Base-by-base conservation (phyloP, 768 basidiomycete genomes). In the Grammothele lineata region DNA sequence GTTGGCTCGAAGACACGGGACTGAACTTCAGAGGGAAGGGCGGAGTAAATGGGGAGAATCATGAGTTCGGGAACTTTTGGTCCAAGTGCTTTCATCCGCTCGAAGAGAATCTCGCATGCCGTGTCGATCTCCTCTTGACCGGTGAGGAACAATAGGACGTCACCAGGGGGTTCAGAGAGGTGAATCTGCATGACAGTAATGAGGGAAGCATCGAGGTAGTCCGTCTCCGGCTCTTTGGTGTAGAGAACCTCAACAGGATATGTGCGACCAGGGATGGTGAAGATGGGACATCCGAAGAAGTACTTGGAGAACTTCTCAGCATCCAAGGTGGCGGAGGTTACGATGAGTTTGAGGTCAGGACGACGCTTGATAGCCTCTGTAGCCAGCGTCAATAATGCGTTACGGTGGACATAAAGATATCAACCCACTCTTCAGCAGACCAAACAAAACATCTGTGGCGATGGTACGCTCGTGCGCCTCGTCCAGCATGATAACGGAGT, bases 111-210 rank as follows among this genome's bases (percentile, higher is more conserved):
- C 66, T 99, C 95, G 66, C 94, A 97, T 0, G 94, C 72, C 0
- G 94, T 98, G 66, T 99, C 96, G 50, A 99, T 98, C 65, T 99
- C 96, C 63, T 99, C 96, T 66, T 96, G 92, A 64, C 96, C 96
- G 0, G 96, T 99, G 26, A 99, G 76, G 81, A 99, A 99, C 34
- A 99, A 83, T 2, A 99, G 78, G 56, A 99, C 75, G 62, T 98
- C 96, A 43, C 96, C 96, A 2, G 92, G 90, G 25, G 96, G 96
- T 60, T 99, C 95, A 37, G 95, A 96, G 25, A 99, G 78, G 64
- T 99, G 96, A 49, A 99, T 99, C 66, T 99, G 96, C 89, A 98
- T 95, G 61, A 99, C 88, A 4, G 96, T 98, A 58, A 98, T 98
- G 51, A 99, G 85, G 19, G 94, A 93, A 0, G 95, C 94, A 57